Percentiles rank a stretch among this genome's conserved stretches.
Conservation (phyloP, 257 asterid genomes). For the Ligustrum vulgare region DNA sequence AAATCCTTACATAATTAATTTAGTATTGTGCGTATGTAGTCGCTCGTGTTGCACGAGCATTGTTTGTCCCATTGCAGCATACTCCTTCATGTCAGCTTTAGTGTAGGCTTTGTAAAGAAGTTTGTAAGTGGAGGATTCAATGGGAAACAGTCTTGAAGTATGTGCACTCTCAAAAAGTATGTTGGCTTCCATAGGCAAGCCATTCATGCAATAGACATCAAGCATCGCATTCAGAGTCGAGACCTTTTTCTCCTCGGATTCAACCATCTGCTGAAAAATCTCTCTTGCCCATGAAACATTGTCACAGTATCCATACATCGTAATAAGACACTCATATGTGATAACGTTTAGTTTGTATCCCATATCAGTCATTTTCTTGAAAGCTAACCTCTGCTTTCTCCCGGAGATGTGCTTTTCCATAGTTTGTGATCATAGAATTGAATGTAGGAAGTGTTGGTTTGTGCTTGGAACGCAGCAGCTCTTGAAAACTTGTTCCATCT, state of each 20-base stretch:
- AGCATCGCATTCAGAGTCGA: slow-evolving; percentile 93
- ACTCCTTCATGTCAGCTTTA: slow-evolving; percentile 82
- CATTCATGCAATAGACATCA: slow-evolving; percentile 78
- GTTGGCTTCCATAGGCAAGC: slow-evolving; percentile 73
- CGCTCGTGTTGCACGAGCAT: background rate
- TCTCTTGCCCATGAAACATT: slow-evolving; percentile 76
- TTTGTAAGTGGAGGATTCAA: slow-evolving; percentile 75
- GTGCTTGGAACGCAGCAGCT: slow-evolving; percentile 76
- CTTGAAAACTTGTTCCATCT: slow-evolving; percentile 92
- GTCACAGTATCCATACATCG: slow-evolving; percentile 83
- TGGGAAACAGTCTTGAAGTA: slow-evolving; percentile 37
- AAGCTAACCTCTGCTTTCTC: slow-evolving; percentile 67
- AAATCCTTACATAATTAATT: too few species aligned
- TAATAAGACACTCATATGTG: slow-evolving; percentile 77
- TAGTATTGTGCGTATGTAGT: background rate
- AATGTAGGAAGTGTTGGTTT: slow-evolving; percentile 83
- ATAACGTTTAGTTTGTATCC: slow-evolving; percentile 78
- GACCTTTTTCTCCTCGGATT: slow-evolving; percentile 60
- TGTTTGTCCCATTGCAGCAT: background rate
- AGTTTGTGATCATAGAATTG: slow-evolving; percentile 91
- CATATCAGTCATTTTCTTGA: slow-evolving; percentile 67
- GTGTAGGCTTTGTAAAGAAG: slow-evolving; percentile 82
- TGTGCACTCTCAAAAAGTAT: slow-evolving; percentile 60
- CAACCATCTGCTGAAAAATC: slow-evolving; percentile 55
- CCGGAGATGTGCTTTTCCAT: slow-evolving; percentile 85